phyloP scores from a whole-genome alignment of 139 green algal genomes.

The Auxenochlorella pyrenoidosa region DNA sequence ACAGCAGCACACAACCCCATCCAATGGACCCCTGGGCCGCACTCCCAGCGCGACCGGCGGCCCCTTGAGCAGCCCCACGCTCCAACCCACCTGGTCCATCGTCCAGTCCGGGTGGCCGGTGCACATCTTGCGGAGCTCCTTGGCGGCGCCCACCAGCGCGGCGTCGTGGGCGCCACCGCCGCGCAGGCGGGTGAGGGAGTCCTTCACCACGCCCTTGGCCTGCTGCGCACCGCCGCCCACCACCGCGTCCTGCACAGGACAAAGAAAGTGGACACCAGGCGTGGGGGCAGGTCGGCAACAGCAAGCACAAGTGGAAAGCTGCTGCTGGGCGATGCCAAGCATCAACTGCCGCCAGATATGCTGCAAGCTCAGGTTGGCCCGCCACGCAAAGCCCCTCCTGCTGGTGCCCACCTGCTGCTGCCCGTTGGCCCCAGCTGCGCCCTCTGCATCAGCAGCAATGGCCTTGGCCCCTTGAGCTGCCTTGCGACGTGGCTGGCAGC shows the following conservation, averaged over 20 bases:
- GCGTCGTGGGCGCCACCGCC: neutral
- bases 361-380: neutral
- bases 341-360: too few relatives aligned
- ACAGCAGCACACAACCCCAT: too few relatives aligned
- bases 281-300: too few relatives aligned
- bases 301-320: too few relatives aligned
- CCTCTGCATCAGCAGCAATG: neutral
- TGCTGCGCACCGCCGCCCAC: neutral
- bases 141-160: neutral
- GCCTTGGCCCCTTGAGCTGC: constrained; percentile 4
- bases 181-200: neutral
- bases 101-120: constrained; percentile 36
- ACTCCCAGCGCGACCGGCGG: too few relatives aligned
- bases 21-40: too few relatives aligned
- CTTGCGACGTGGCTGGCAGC: neutral
- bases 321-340: too few relatives aligned
- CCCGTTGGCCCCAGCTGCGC: neutral
- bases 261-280: neutral
- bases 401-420: constrained; percentile 9
- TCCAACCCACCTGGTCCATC: constrained; percentile 14
- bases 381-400: neutral
- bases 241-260: neutral
- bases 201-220: neutral
- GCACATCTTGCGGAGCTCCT: constrained; percentile 35
- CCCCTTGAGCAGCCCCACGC: too few relatives aligned